A percentile compares a stretch with the other conserved stretches of the same genome.
phyloP scores from a whole-genome alignment of 768 basidiomycete species.

The Phlebiopsis gigantea region DNA sequence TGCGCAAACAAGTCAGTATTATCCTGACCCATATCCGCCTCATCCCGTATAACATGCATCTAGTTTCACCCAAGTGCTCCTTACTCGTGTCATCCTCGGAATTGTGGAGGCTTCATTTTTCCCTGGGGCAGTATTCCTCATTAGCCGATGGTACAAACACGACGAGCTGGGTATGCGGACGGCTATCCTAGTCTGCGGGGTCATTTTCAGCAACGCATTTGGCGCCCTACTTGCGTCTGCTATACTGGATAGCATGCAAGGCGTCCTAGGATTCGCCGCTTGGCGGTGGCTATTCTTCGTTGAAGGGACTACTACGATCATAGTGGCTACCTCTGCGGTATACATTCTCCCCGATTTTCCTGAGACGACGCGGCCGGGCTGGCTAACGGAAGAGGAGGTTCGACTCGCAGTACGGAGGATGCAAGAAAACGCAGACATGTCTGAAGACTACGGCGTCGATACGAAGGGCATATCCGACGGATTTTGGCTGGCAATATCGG shows the following conservation, averaged over 20 bases:
- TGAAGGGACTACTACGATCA: conserved; percentile 55
- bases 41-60: neutral
- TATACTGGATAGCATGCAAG: conserved; percentile 69
- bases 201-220: conserved; percentile 76
- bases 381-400: conserved; percentile 54
- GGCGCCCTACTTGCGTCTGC: conserved; percentile 75
- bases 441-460: conserved; percentile 33
- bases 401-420: conserved; percentile 54
- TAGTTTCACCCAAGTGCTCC: conserved; percentile 51
- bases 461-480: neutral
- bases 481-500: conserved; percentile 51
- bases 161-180: conserved; percentile 65
- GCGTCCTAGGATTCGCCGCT: conserved; percentile 56
- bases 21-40: neutral
- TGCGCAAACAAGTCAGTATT: conserved; percentile 19
- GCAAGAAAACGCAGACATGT: conserved; percentile 56
- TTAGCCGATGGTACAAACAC: conserved; percentile 71
- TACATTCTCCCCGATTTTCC: conserved; percentile 76
- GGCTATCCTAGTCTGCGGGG: conserved; percentile 66
- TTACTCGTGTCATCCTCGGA: conserved; percentile 73
- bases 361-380: conserved; percentile 39
- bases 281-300: conserved; percentile 74
- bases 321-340: conserved; percentile 47
- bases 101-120: conserved; percentile 56
- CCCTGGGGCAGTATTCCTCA: conserved; percentile 58